Evolutionary conservation across 192 early-diverging fungal genomes (phyloP).

Genomic region (Coemansia sp.): DNA sequence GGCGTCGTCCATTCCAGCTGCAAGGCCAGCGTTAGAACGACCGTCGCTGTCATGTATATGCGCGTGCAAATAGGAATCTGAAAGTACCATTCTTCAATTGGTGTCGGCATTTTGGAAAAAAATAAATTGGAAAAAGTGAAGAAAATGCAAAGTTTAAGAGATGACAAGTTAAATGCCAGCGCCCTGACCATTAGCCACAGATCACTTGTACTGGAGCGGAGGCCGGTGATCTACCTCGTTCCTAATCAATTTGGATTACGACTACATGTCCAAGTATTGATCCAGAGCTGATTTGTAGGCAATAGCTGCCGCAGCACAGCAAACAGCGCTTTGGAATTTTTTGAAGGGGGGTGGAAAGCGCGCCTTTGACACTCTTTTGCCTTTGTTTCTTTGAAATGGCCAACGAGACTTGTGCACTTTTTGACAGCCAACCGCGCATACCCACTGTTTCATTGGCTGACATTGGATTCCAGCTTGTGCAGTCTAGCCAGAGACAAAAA

Average conservation of each 20-base stretch:
- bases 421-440: too few relatives aligned
- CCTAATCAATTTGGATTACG: background rate
- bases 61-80: slow-evolving; percentile 88
- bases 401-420: too few relatives aligned
- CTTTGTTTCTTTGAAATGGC: too few relatives aligned
- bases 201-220: background rate
- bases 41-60: slow-evolving; percentile 81
- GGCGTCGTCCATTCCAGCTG: slow-evolving; percentile 83
- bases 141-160: background rate
- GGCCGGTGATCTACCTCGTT: background rate
- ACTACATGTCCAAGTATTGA: too few relatives aligned
- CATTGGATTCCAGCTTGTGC: too few relatives aligned
- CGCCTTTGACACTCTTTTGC: too few relatives aligned
- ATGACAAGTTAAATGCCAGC: background rate
- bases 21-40: slow-evolving; percentile 78
- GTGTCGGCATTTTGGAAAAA: slow-evolving; percentile 56
- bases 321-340: too few relatives aligned
- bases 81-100: slow-evolving; percentile 87
- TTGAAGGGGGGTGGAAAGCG: too few relatives aligned
- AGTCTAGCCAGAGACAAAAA: too few relatives aligned
- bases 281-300: too few relatives aligned
- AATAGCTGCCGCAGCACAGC: too few relatives aligned
- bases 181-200: background rate
- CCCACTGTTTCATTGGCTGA: too few relatives aligned
- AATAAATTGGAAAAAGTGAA: background rate